These are phyloP conservation scores for Aspergillus bertholletiae DNA, from an alignment of 495 filamentous ascomycete genomes.

Conservation along the genomic window DNA sequence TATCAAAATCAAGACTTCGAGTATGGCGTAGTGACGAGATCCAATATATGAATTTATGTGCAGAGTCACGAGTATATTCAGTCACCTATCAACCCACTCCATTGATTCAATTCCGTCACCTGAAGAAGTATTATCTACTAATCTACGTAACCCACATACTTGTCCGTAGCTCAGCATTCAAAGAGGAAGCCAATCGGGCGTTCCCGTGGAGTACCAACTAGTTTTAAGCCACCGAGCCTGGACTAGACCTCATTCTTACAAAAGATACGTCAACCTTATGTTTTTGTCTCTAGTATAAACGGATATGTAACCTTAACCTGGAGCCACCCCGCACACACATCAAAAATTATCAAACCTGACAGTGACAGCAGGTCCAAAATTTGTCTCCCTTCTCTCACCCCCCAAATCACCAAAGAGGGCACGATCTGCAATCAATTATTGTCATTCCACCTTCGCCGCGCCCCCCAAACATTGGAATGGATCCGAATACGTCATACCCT, in stretches of 20 bases:
- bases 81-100: neutral
- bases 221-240: neutral
- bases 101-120: neutral
- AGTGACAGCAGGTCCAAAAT: no score
- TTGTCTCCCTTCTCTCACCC: no score
- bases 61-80: neutral
- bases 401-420: no score
- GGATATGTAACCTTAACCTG: neutral
- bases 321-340: neutral
- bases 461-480: neutral
- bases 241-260: neutral
- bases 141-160: no score
- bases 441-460: neutral
- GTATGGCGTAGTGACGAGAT: neutral
- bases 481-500: conserved; percentile 5
- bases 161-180: no score
- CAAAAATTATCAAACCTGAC: neutral
- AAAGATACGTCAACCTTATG: neutral
- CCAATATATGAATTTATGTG: neutral
- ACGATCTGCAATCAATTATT: neutral
- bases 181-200: neutral
- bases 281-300: neutral
- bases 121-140: neutral
- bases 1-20: neutral
- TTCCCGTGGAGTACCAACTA: neutral